A percentile compares a stretch with the other conserved stretches of the same genome.
Evolutionary conservation across 2,329 filamentous ascomycete species (phyloP).

Genomic region (Colletotrichum simmondsii): DNA sequence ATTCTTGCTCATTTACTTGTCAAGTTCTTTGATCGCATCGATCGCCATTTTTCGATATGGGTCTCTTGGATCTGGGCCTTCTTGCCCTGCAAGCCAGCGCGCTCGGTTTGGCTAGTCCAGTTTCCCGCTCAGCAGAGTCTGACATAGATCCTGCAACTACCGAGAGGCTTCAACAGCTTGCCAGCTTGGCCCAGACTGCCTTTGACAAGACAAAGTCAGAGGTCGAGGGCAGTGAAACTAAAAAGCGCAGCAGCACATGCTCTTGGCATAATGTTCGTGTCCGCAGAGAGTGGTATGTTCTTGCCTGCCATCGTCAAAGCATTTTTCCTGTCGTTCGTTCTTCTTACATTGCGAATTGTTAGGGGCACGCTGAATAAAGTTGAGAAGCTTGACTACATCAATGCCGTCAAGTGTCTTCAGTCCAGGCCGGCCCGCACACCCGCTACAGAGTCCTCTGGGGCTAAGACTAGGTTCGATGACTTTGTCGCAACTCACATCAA

Average conservation of each 20-base stretch:
- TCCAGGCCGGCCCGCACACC: conserved; percentile 48
- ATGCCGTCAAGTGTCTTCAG: conserved; percentile 57
- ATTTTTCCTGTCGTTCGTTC: too few species aligned
- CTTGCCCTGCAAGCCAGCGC: not conserved
- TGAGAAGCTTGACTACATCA: conserved; percentile 53
- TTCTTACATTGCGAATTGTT: too few species aligned
- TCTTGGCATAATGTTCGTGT: conserved; percentile 42
- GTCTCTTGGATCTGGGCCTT: not conserved
- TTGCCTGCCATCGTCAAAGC: too few species aligned
- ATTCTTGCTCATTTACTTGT: not conserved
- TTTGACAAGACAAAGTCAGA: conserved; percentile 39
- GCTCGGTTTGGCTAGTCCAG: conserved; percentile 29
- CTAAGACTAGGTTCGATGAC: conserved; percentile 59
- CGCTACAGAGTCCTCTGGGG: conserved; percentile 50
- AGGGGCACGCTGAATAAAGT: conserved; percentile 43
- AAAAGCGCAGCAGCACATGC: conserved; percentile 36
- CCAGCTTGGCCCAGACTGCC: conserved; percentile 30
- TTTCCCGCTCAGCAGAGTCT: not conserved
- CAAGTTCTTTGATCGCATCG: not conserved
- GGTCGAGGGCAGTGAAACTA: conserved; percentile 20
- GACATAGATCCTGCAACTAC: not conserved
- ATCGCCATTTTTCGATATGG: not conserved
- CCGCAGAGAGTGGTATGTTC: conserved; percentile 44
- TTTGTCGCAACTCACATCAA: conserved; percentile 61
- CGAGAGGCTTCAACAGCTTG: conserved; percentile 10